phyloP scores from a whole-genome alignment of 2,329 filamentous ascomycete genomes.

The Trichoderma afroharzianum region DNA sequence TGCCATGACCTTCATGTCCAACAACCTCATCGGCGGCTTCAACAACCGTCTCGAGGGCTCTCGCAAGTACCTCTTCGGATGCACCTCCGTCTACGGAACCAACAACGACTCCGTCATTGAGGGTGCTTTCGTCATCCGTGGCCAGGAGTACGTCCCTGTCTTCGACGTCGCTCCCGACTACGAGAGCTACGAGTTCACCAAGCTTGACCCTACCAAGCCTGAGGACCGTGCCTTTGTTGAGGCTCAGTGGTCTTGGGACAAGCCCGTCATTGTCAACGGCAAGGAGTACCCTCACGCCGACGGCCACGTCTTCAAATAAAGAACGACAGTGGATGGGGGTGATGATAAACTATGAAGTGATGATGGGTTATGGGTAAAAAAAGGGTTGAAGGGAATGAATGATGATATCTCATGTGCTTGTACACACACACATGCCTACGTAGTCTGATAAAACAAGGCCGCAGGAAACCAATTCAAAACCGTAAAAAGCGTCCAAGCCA shows the following conservation, averaged over 20 bases:
- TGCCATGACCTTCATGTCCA: conserved; percentile 96
- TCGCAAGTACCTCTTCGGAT: conserved; percentile 97
- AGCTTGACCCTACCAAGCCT: conserved; percentile 84
- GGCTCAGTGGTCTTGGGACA: conserved; percentile 89
- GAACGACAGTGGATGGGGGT: conserved; percentile 22
- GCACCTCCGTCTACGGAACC: conserved; percentile 80
- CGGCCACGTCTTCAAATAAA: conserved; percentile 99
- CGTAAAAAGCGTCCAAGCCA: conserved; percentile 1
- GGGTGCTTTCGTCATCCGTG: conserved; percentile 93
- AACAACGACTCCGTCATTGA: conserved; percentile 87
- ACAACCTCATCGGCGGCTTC: conserved; percentile 98
- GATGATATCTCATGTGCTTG: conserved; percentile 23
- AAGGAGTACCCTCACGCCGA: conserved; percentile 87
- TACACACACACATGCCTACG: conserved; percentile 8
- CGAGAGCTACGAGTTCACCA: conserved; percentile 94
- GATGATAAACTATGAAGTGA: conserved; percentile 23
- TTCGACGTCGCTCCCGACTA: conserved; percentile 97
- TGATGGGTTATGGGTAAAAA: conserved; percentile 34
- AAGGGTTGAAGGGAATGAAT: conserved; percentile 28
- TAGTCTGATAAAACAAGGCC: conserved; percentile 1
- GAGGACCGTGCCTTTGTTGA: conserved; percentile 85
- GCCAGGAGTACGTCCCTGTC: conserved; percentile 77
- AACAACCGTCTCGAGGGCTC: conserved; percentile 94
- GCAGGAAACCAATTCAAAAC: conserved; percentile 5
- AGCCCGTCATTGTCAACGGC: conserved; percentile 72